Evolutionary conservation across 2,329 filamentous ascomycete species (phyloP).

Genomic region (Cladosporium sp.): DNA sequence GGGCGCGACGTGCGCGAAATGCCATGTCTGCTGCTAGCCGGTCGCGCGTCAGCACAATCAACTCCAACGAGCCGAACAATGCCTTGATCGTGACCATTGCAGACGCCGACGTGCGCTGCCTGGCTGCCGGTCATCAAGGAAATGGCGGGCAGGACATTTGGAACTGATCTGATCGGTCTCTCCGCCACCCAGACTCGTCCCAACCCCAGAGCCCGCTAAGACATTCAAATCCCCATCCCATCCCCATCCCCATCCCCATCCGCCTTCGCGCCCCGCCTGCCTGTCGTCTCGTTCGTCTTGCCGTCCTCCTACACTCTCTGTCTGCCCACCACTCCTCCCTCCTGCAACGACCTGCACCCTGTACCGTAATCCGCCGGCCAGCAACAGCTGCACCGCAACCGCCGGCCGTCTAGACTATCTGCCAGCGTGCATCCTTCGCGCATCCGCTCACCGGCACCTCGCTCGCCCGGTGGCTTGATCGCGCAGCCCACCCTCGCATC

Average conservation of each 20-base stretch:
- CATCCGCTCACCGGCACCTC: conserved; percentile 1
- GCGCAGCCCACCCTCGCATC: conserved; percentile 12
- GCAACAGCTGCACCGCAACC: background rate
- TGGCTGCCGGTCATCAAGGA: no score
- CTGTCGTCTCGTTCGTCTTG: background rate
- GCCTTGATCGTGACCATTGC: background rate
- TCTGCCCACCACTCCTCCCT: background rate
- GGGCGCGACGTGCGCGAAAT: background rate
- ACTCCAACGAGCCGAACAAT: background rate
- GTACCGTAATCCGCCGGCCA: background rate
- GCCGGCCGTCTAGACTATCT: background rate
- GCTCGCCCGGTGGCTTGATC: conserved; percentile 10
- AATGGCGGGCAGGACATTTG: background rate
- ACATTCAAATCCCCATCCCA: conserved; percentile 3
- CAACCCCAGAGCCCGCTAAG: conserved; percentile 1
- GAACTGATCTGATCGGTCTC: conserved; percentile 6
- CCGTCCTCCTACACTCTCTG: background rate
- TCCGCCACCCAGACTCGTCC: conserved; percentile 4
- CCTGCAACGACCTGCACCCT: background rate
- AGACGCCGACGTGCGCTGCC: background rate
- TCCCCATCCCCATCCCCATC: background rate
- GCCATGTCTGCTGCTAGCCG: background rate
- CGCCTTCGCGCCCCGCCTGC: background rate
- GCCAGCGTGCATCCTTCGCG: conserved; percentile 4
- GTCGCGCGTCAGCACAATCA: background rate